These are phyloP conservation scores for Platanus orientalis DNA, from an alignment of 164 flowering plant genomes.

Conservation along the genomic window DNA sequence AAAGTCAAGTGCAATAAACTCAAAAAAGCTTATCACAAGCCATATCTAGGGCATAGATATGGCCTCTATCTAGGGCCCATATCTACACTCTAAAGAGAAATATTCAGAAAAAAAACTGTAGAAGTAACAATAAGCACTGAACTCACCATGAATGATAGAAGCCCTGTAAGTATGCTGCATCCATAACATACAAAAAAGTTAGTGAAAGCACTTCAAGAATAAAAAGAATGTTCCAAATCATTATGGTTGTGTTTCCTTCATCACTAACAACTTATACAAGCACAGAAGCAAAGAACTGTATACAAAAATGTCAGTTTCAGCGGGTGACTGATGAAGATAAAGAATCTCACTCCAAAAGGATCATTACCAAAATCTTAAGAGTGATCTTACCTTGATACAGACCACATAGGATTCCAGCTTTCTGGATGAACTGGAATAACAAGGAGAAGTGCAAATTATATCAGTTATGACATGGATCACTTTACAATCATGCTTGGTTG, in stretches of 20 bases:
- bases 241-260: neutral
- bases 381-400: slow-evolving; percentile 74
- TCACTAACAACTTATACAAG: neutral
- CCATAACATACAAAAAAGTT: slow-evolving; percentile 17
- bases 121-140: too few relatives aligned
- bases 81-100: too few relatives aligned
- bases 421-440: slow-evolving; percentile 84
- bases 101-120: too few relatives aligned
- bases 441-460: slow-evolving; percentile 1
- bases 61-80: too few relatives aligned
- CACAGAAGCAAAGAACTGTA: neutral
- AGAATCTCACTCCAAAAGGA: neutral
- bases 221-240: neutral
- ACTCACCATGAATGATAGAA: slow-evolving; percentile 97
- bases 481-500: neutral
- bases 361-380: neutral
- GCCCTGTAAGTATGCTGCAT: slow-evolving; percentile 96
- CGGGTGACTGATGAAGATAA: neutral
- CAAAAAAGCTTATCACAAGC: too few relatives aligned
- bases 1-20: too few relatives aligned
- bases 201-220: slow-evolving; percentile 9
- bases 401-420: slow-evolving; percentile 99
- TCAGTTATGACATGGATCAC: neutral
- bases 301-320: neutral
- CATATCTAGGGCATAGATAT: too few relatives aligned